These are phyloP conservation scores for Pouteria glomerata DNA, from an alignment of 148 eudicot genomes.

Conservation along the genomic window DNA sequence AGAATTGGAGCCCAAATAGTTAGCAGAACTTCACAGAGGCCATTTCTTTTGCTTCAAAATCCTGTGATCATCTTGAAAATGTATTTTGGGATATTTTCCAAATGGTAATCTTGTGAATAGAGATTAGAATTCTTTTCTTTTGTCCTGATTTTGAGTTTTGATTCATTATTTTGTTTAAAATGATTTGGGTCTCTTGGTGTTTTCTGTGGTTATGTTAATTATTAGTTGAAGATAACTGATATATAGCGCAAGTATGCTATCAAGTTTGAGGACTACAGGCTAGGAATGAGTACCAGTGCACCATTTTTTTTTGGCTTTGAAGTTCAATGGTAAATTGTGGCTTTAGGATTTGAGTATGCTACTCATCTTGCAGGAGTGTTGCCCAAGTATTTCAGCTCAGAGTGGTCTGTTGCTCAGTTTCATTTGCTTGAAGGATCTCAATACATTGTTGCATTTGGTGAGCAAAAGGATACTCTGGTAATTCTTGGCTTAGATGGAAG, in stretches of 20 bases:
- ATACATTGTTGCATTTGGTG: constrained; percentile 81
- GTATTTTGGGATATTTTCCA: not conserved
- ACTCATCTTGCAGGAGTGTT: constrained; percentile 56
- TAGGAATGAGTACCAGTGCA: not conserved
- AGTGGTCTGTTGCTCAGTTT: constrained; percentile 88
- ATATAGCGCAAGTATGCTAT: not conserved
- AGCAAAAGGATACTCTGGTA: constrained; percentile 73
- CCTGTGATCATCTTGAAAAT: not conserved
- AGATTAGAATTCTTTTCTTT: not conserved
- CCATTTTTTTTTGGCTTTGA: too few relatives aligned
- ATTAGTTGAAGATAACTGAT: not conserved
- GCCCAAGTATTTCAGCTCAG: constrained; percentile 88
- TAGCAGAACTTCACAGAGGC: not conserved
- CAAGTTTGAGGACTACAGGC: not conserved
- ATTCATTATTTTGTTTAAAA: not conserved
- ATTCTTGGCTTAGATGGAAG: constrained; percentile 89
- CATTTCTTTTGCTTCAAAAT: not conserved
- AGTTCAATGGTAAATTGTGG: not conserved
- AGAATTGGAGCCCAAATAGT: not conserved
- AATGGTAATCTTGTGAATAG: not conserved
- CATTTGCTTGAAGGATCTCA: constrained; percentile 73
- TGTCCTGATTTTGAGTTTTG: not conserved
- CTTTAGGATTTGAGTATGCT: constrained; percentile 21
- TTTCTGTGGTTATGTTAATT: not conserved
- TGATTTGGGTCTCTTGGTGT: not conserved